Evolutionary conservation across 2,329 filamentous ascomycete genomes (phyloP), one percentile per base, ranked within the genome.

Genomic region (Talaromyces sp.): DNA sequence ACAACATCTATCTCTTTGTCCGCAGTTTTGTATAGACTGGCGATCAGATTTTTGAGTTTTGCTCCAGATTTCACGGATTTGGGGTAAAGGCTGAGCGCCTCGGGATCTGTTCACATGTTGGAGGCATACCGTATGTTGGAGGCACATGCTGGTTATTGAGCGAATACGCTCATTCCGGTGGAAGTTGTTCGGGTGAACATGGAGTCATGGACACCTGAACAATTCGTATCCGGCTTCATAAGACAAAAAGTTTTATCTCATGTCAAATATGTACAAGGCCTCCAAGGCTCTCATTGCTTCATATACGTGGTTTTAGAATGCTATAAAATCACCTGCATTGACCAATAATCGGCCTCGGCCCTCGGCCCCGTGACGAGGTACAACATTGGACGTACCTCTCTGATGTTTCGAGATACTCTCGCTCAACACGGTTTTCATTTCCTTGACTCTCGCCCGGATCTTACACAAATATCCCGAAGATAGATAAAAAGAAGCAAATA

Each of bases 331-430:
- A 54, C 51, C 51, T 54, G 51, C 29, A 19, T 19, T 22, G 17
- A 54, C 51, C 51, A 54, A 54, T 54, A 19, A 36, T 19, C 51
- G 51, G 56, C 56, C 56, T 58, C 56, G 56, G 56, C 22, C 56
- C 54, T 40, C 54, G 54, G 54, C 54, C n/a, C 17, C 25, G 15
- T 22, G n/a, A 25, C 19, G 22, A 54, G 51, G 5, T 15, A 19
- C 5, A 34, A 34, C 31, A 34, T 34, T 13, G 31, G n/a, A n/a
- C n/a, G 36, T 51, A 51, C 47, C 10, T 27, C 7, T 13, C 19
- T 25, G 5, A 17, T 58, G 8, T 19, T 17, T 31, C 6, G n/a
- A 15, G 15, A 58, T 3, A 6, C n/a, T 19, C 13, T 40, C 34
- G 17, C 19, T 27, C 22, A 27, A 38, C 10, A 34, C n/a, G 34